Evolutionary conservation across 1,139 yeast species (phyloP), one percentile per base, ranked within the genome.

Genomic region (Debaryomycetaceae sp.): DNA sequence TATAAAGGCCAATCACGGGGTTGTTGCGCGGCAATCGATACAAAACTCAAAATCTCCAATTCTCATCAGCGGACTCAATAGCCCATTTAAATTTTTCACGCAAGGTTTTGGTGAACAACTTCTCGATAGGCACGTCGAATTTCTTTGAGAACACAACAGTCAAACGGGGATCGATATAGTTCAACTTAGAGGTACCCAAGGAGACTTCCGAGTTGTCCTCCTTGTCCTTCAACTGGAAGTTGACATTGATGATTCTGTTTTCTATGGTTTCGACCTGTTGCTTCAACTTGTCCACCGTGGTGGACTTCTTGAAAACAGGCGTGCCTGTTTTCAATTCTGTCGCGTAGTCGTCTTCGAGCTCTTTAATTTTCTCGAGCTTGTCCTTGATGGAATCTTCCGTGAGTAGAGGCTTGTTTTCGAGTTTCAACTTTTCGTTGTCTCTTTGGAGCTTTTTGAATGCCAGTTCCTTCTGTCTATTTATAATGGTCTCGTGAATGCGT

Each of bases 31-130:
- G 20, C 20, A 17, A 17, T 17, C 4, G 20, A 17, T 17, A 17
- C 20, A 17, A 11, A 17, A n/a, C 8, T 38, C 63, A 89, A 59
- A 90, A 90, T 54, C 81, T 75, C 99, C 99, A 91, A 57, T 88
- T 71, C 53, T 81, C 89, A 60, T 87, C 97, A 5, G 84, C 91
- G 42, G 93, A 83, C 62, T 91, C 95, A 45, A 91, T 85, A 24
- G 99, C 98, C 99, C 99, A 91, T 44, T 81, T 84, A 67, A 91
- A 91, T 70, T 91, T 91, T 39, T 91, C 97, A 51, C 98, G 75
- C 52, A 91, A 72, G 0, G 98, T 87, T 66, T 89, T 90, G 23
- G 97, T 86, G 56, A 93, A 90, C 44, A 93, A 75, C 66, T 88
- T 90, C 64, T 91, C 98, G 48, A 93, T 85, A 9, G 98, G 98